phyloP scores from a whole-genome alignment of 75 land plant genomes.

The Isoetes taiwanensis region DNA sequence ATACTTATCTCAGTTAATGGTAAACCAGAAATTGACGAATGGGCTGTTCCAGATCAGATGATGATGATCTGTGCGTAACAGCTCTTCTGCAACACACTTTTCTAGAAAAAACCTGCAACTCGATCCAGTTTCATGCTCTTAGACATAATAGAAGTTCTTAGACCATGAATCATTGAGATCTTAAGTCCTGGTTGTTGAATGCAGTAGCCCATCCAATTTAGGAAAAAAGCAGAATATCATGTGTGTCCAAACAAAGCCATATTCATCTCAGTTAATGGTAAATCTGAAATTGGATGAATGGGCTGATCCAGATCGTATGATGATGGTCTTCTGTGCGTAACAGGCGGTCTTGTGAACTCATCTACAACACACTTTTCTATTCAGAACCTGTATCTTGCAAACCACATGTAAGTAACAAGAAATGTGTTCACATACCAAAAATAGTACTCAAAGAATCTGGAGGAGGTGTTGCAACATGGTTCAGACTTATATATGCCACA shows the following conservation, averaged over 20 bases:
- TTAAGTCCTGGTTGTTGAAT: too few relatives aligned
- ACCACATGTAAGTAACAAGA: not conserved
- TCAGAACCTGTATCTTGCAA: not conserved
- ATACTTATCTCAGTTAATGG: constrained; percentile 33
- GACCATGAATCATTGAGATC: too few relatives aligned
- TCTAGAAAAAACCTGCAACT: not conserved
- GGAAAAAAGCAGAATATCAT: too few relatives aligned
- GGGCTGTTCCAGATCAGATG: constrained; percentile 16
- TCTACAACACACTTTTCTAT: constrained; percentile 2
- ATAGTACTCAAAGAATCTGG: constrained; percentile 55
- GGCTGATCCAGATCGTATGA: constrained; percentile 17
- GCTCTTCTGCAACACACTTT: constrained; percentile 6
- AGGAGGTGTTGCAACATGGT: constrained; percentile 61
- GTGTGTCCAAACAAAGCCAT: constrained; percentile 28
- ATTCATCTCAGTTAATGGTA: constrained; percentile 45
- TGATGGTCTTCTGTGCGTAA: too few relatives aligned
- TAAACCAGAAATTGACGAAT: constrained; percentile 62
- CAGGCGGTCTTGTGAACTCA: constrained; percentile 12
- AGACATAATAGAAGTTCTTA: too few relatives aligned
- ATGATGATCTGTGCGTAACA: too few relatives aligned
- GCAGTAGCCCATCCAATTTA: too few relatives aligned
- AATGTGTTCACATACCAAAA: constrained; percentile 70
- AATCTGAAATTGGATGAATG: constrained; percentile 61
- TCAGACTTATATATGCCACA: constrained; percentile 47
- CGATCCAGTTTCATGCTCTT: too few relatives aligned